Conservation (phyloP, 495 filamentous ascomycete species). For the Trichoderma parareesei region DNA sequence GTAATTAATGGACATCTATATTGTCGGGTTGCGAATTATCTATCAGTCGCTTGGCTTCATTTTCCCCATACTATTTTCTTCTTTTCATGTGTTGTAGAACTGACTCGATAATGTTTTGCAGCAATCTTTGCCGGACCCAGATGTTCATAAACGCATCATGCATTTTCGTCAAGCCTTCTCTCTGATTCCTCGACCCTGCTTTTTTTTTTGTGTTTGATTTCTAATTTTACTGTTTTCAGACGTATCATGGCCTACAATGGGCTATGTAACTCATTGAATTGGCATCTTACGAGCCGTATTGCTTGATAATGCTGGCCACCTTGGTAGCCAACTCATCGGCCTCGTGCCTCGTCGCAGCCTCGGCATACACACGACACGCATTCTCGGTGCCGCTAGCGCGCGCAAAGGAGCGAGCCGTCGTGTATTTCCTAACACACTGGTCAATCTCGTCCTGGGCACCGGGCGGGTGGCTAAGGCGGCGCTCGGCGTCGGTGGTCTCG, state of each 20-base stretch:
- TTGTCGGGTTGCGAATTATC: slow-evolving; percentile 1
- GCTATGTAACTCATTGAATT: background rate
- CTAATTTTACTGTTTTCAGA: background rate
- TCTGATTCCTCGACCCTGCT: background rate
- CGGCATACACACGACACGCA: slow-evolving; percentile 93
- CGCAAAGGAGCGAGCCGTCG: slow-evolving; percentile 82
- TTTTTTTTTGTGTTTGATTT: background rate
- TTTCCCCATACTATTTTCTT: too few relatives aligned
- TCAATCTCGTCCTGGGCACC: slow-evolving; percentile 82
- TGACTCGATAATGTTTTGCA: background rate
- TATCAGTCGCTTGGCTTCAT: background rate
- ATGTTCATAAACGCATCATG: background rate
- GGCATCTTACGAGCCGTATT: slow-evolving; percentile 17
- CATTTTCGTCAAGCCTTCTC: background rate
- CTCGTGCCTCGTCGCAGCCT: slow-evolving; percentile 77
- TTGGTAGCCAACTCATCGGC: slow-evolving; percentile 80
- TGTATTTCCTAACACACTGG: slow-evolving; percentile 77
- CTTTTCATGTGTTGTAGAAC: background rate
- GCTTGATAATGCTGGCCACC: slow-evolving; percentile 63
- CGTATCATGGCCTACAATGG: background rate
- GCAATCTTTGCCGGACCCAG: background rate
- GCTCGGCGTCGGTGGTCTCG: slow-evolving; percentile 84
- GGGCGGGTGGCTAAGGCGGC: slow-evolving; percentile 68
- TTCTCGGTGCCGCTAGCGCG: slow-evolving; percentile 93
- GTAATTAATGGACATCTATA: background rate